A percentile compares a stretch with the other conserved stretches of the same genome.
Conservation (phyloP, 75 land plant genomes). For the Ceratopteris richardii region DNA sequence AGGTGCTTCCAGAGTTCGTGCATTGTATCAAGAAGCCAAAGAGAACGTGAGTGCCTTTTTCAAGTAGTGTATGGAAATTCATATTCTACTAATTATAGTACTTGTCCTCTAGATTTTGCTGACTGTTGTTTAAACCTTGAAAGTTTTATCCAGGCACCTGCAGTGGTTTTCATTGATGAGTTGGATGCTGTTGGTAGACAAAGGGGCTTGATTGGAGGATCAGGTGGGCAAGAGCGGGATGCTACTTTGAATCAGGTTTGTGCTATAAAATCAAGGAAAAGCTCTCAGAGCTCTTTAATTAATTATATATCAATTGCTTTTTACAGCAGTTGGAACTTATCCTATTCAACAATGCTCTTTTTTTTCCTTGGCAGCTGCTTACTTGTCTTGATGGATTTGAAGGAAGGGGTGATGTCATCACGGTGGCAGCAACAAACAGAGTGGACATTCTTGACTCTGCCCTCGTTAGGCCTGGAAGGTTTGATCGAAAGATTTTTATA, state of each 20-base stretch:
- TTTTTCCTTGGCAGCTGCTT: constrained; percentile 58
- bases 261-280: too few species aligned
- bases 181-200: constrained; percentile 97
- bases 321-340: too few species aligned
- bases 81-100: not conserved
- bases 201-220: constrained; percentile 84
- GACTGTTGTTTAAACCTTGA: not conserved
- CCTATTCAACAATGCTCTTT: too few species aligned
- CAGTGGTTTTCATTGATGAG: constrained; percentile 98
- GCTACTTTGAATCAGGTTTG: constrained; percentile 93
- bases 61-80: not conserved
- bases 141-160: constrained; percentile 60
- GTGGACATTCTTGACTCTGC: constrained; percentile 94
- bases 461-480: constrained; percentile 91
- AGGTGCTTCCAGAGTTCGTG: constrained; percentile 96
- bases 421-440: constrained; percentile 98
- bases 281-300: not conserved
- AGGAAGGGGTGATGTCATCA: constrained; percentile 94
- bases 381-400: constrained; percentile 98
- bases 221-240: constrained; percentile 99
- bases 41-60: constrained; percentile 61
- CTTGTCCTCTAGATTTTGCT: not conserved
- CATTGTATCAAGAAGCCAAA: constrained; percentile 84
- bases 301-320: constrained; percentile 1
- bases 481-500: constrained; percentile 86